Evolutionary conservation across 345 rosid species (phyloP).

Genomic region (Raphanus sativus): DNA sequence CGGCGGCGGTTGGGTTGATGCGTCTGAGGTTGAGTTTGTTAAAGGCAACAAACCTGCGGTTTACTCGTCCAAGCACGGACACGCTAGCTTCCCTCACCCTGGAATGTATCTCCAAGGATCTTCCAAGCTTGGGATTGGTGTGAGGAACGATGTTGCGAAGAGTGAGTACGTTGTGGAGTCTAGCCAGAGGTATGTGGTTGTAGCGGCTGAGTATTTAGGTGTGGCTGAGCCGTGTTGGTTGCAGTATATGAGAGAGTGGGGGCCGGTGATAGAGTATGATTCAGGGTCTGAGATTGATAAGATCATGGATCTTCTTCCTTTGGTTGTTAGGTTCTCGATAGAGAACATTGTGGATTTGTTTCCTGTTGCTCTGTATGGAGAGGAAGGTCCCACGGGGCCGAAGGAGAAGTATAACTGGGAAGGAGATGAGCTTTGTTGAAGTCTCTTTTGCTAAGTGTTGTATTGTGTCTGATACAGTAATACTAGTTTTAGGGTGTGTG

Average conservation of each 20-base stretch:
- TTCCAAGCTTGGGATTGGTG: slow-evolving; percentile 70
- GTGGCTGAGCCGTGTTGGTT: slow-evolving; percentile 78
- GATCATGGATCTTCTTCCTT: slow-evolving; percentile 65
- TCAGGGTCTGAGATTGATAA: slow-evolving; percentile 72
- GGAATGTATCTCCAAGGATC: slow-evolving; percentile 87
- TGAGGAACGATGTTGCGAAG: slow-evolving; percentile 61
- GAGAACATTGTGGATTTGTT: slow-evolving; percentile 76
- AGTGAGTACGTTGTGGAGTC: slow-evolving; percentile 67
- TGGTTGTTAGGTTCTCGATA: slow-evolving; percentile 68
- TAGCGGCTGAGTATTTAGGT: slow-evolving; percentile 78
- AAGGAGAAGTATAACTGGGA: slow-evolving; percentile 89
- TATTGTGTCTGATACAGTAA: not conserved
- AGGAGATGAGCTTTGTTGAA: slow-evolving; percentile 68
- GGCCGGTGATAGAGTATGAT: slow-evolving; percentile 76
- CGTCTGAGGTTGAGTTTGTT: slow-evolving; percentile 63
- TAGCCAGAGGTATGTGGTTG: slow-evolving; percentile 58
- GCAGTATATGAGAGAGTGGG: slow-evolving; percentile 97
- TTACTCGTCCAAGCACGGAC: slow-evolving; percentile 81
- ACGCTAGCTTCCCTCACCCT: slow-evolving; percentile 82
- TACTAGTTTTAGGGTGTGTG: not conserved
- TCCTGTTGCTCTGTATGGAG: slow-evolving; percentile 87
- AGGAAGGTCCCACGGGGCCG: slow-evolving; percentile 97
- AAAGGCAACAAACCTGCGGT: slow-evolving; percentile 57
- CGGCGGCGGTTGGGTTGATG: slow-evolving; percentile 81
- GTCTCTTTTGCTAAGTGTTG: slow-evolving; percentile 9